Conservation (phyloP, 345 rosid species). For the Brassica juncea region DNA sequence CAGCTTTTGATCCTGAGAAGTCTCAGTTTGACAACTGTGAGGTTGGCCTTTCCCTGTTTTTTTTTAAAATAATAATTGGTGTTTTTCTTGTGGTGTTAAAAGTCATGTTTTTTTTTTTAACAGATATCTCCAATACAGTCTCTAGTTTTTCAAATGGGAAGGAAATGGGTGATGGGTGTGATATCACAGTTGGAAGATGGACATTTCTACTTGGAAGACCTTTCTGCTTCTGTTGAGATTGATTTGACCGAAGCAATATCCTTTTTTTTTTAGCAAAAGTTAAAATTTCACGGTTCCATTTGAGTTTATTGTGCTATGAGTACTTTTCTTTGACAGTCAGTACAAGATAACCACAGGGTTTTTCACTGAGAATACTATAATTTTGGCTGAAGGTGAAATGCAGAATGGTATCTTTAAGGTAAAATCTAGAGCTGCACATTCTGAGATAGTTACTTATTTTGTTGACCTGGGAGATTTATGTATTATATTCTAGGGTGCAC, state of each 20-base stretch:
- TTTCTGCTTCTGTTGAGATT: slow-evolving; percentile 89
- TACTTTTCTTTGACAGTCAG: slow-evolving; percentile 57
- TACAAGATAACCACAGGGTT: slow-evolving; percentile 89
- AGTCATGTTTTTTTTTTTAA: slow-evolving; percentile 10
- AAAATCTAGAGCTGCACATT: slow-evolving; percentile 16
- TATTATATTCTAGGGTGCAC: slow-evolving; percentile 1
- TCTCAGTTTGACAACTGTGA: slow-evolving; percentile 65
- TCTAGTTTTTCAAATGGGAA: slow-evolving; percentile 68
- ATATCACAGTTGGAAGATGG: slow-evolving; percentile 98
- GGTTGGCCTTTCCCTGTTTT: slow-evolving; percentile 44
- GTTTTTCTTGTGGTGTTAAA: not conserved
- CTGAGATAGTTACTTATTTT: slow-evolving; percentile 3
- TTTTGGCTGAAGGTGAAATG: slow-evolving; percentile 95
- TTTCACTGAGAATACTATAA: slow-evolving; percentile 86
- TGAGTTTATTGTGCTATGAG: too few relatives aligned
- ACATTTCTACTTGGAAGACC: slow-evolving; percentile 91
- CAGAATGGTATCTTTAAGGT: slow-evolving; percentile 87
- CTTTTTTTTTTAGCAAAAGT: slow-evolving; percentile 49
- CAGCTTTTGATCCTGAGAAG: slow-evolving; percentile 67
- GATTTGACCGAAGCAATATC: slow-evolving; percentile 92
- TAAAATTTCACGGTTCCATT: too few relatives aligned
- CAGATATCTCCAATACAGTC: slow-evolving; percentile 90
- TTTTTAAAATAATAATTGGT: too few relatives aligned
- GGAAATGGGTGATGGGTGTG: slow-evolving; percentile 94
- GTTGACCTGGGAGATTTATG: slow-evolving; percentile 3